Percentiles rank a stretch among this genome's conserved stretches.
These are phyloP conservation scores for Daedaleopsis sinensis DNA, from an alignment of 768 basidiomycete genomes.

Conservation along the genomic window DNA sequence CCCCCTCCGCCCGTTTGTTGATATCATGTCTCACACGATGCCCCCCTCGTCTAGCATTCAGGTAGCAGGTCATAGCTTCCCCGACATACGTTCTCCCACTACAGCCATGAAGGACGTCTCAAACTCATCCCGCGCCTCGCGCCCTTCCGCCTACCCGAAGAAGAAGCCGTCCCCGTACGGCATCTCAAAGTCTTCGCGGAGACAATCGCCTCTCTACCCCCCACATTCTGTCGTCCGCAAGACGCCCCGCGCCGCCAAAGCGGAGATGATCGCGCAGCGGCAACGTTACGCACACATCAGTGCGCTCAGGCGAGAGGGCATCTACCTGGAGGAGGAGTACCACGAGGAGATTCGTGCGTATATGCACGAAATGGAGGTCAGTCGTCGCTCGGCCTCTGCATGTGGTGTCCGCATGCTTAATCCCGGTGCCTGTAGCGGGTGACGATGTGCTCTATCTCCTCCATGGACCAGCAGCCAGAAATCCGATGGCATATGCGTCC, in stretches of 20 bases:
- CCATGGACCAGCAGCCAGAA: constrained; percentile 99
- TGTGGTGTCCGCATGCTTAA: not conserved
- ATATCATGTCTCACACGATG: constrained; percentile 10
- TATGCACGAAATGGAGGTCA: constrained; percentile 99
- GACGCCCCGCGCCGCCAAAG: constrained; percentile 69
- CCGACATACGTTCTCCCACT: constrained; percentile 9
- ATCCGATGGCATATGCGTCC: constrained; percentile 99
- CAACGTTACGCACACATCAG: constrained; percentile 71
- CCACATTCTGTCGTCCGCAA: constrained; percentile 55
- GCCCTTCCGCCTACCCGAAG: constrained; percentile 74
- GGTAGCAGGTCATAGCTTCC: not conserved
- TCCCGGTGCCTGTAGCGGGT: constrained; percentile 50
- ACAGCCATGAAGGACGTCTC: constrained; percentile 81
- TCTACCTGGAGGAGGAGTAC: constrained; percentile 93
- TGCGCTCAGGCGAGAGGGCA: constrained; percentile 70
- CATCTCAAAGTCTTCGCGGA: constrained; percentile 66
- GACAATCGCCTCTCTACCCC: constrained; percentile 45
- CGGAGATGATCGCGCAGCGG: constrained; percentile 61
- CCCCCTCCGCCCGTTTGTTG: constrained; percentile 4
- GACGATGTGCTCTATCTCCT: constrained; percentile 90
- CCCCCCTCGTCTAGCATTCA: constrained; percentile 18
- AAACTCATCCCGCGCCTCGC: constrained; percentile 62
- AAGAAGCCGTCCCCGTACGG: constrained; percentile 86
- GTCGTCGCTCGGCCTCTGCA: constrained; percentile 34
- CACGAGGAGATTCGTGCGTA: constrained; percentile 89